Evolutionary conservation across 2,329 filamentous ascomycete species (phyloP).

Genomic region (Fonsecaea erecta): DNA sequence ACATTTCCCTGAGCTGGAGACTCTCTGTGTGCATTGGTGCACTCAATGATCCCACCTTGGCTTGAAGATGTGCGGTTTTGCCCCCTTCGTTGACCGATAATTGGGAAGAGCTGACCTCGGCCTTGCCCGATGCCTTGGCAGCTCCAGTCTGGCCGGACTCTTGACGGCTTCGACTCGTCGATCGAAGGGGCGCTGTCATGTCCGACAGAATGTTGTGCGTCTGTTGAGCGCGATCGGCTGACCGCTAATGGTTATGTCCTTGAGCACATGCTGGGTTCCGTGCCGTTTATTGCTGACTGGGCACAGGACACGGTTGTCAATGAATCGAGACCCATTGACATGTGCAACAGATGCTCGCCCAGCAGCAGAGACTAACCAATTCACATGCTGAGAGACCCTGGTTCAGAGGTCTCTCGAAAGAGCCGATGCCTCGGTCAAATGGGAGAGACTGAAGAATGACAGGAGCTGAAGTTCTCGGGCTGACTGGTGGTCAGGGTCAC

Average conservation of each 20-base stretch:
- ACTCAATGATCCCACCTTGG: background rate
- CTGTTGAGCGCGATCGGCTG: background rate
- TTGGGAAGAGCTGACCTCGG: background rate
- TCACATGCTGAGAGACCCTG: background rate
- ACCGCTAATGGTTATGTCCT: background rate
- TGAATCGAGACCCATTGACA: background rate
- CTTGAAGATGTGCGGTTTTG: background rate
- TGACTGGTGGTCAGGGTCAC: background rate
- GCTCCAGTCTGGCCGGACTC: background rate
- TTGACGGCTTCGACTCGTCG: background rate
- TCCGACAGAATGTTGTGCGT: background rate
- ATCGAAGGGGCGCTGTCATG: background rate
- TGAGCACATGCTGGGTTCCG: constrained; percentile 1
- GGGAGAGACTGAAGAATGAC: background rate
- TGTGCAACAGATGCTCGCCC: background rate
- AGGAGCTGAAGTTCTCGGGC: background rate
- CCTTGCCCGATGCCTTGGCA: background rate
- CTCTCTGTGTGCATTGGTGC: background rate
- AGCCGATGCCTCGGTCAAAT: constrained; percentile 4
- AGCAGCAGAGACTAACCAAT: background rate
- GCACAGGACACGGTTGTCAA: background rate
- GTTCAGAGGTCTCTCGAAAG: background rate
- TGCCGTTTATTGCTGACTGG: background rate
- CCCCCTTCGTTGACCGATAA: background rate
- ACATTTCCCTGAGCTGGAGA: background rate